phyloP scores from a whole-genome alignment of 2,329 filamentous ascomycete species.

The Aureobasidium lini region DNA sequence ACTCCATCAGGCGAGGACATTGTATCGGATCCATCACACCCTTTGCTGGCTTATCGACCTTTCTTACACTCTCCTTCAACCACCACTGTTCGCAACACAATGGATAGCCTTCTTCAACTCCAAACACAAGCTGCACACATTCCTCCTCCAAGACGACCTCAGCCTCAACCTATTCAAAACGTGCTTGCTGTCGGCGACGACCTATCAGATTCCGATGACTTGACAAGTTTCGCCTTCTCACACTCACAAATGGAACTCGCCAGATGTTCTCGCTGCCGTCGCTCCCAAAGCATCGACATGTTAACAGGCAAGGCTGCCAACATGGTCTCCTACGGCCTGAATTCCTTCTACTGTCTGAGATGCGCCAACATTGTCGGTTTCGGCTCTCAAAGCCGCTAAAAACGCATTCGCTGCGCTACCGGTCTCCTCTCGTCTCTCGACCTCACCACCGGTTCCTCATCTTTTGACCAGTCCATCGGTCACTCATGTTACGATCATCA shows the following conservation, averaged over 20 bases:
- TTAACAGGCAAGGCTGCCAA: conserved; percentile 27
- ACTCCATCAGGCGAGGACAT: not conserved
- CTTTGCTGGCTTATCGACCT: conserved; percentile 20
- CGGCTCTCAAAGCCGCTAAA: conserved; percentile 20
- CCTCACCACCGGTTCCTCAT: not conserved
- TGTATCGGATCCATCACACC: conserved; percentile 17
- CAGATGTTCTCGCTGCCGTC: conserved; percentile 30
- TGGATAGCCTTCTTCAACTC: conserved; percentile 25
- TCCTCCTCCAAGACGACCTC: conserved; percentile 21
- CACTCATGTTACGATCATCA: not conserved
- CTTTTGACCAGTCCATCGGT: not conserved
- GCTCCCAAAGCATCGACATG: conserved; percentile 27
- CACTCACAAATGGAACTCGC: conserved; percentile 18
- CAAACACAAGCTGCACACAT: conserved; percentile 27
- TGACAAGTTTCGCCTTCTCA: not conserved
- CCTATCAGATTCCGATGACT: not conserved
- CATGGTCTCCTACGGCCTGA: conserved; percentile 31
- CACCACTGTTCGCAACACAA: conserved; percentile 11
- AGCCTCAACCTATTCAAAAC: conserved; percentile 26
- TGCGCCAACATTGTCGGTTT: conserved; percentile 30
- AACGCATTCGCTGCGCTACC: not conserved
- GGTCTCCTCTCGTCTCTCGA: not conserved
- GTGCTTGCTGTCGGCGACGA: conserved; percentile 26
- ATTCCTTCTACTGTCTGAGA: conserved; percentile 31
- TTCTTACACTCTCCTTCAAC: conserved; percentile 11